Percentiles rank a stretch among this genome's conserved stretches.
phyloP scores from a whole-genome alignment of 2,329 filamentous ascomycete genomes.

The Hansfordia pulvinata region DNA sequence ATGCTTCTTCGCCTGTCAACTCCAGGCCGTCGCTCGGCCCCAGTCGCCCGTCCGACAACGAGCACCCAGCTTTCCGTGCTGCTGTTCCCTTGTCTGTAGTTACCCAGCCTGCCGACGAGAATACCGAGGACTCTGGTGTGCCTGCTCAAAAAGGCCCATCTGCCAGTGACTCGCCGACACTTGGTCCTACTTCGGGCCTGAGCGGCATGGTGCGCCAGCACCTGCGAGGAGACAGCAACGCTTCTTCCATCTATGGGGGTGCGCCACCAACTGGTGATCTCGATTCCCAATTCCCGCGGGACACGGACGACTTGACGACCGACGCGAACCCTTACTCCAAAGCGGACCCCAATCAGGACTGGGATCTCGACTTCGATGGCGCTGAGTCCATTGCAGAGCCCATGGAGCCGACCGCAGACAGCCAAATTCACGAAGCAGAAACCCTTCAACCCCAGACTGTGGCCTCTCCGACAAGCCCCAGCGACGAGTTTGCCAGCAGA shows the following conservation, averaged over 20 bases:
- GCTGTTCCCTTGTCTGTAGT: conserved; percentile 22
- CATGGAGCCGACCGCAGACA: too few relatives aligned
- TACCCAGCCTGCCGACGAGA: conserved; percentile 15
- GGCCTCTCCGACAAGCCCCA: conserved; percentile 31
- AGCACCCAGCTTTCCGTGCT: conserved; percentile 41
- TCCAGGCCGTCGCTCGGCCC: too few relatives aligned
- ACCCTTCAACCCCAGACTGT: neutral
- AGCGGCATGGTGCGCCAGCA: conserved; percentile 77
- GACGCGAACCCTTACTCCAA: too few relatives aligned
- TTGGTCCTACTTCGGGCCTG: conserved; percentile 57
- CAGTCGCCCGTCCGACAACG: conserved; percentile 36
- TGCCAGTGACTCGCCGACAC: conserved; percentile 79
- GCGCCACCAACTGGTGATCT: too few relatives aligned
- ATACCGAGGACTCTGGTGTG: conserved; percentile 12
- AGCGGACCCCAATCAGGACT: too few relatives aligned
- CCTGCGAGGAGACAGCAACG: conserved; percentile 65
- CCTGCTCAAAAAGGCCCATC: too few relatives aligned
- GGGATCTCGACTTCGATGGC: too few relatives aligned
- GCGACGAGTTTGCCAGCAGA: conserved; percentile 60
- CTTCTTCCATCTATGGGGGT: conserved; percentile 62
- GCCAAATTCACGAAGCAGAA: too few relatives aligned
- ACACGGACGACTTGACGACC: too few relatives aligned
- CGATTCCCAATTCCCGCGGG: conserved; percentile 23
- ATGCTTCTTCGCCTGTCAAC: too few relatives aligned
- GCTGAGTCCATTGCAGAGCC: too few relatives aligned